These are phyloP conservation scores for Porpolomopsis calyptriformis DNA, from an alignment of 768 basidiomycete genomes.

Conservation along the genomic window DNA sequence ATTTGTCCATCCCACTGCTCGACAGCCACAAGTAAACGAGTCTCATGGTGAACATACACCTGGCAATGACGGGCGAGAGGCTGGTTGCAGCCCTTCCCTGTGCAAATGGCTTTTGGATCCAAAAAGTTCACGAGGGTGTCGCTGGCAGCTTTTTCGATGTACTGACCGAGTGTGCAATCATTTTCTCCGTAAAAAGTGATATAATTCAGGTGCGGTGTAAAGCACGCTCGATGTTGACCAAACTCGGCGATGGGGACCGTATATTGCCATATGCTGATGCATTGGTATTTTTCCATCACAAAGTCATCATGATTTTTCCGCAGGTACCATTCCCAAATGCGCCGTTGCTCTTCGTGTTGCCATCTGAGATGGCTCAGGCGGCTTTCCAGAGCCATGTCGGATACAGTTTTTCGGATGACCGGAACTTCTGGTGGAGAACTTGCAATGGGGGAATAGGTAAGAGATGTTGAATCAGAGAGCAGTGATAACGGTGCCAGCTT, in stretches of 20 bases:
- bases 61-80: conserved; percentile 76
- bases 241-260: conserved; percentile 66
- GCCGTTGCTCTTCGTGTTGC: conserved; percentile 78
- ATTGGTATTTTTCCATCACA: conserved; percentile 87
- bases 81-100: conserved; percentile 76
- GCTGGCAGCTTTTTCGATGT: conserved; percentile 69
- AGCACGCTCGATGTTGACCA: conserved; percentile 62
- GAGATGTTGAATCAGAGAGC: neutral
- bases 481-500: conserved; percentile 18
- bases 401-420: conserved; percentile 44
- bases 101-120: conserved; percentile 69
- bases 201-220: conserved; percentile 60
- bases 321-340: conserved; percentile 93
- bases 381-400: conserved; percentile 70
- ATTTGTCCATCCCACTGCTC: conserved; percentile 84
- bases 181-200: conserved; percentile 89
- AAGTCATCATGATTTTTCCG: conserved; percentile 81
- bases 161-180: conserved; percentile 87
- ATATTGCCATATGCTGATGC: conserved; percentile 71
- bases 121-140: conserved; percentile 60
- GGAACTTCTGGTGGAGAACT: conserved; percentile 24
- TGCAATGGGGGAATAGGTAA: conserved; percentile 14
- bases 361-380: conserved; percentile 58
- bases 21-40: conserved; percentile 70
- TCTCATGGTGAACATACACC: conserved; percentile 85